These are phyloP conservation scores for Eutypella sp. DNA, from an alignment of 2,329 filamentous ascomycete genomes.

Conservation along the genomic window DNA sequence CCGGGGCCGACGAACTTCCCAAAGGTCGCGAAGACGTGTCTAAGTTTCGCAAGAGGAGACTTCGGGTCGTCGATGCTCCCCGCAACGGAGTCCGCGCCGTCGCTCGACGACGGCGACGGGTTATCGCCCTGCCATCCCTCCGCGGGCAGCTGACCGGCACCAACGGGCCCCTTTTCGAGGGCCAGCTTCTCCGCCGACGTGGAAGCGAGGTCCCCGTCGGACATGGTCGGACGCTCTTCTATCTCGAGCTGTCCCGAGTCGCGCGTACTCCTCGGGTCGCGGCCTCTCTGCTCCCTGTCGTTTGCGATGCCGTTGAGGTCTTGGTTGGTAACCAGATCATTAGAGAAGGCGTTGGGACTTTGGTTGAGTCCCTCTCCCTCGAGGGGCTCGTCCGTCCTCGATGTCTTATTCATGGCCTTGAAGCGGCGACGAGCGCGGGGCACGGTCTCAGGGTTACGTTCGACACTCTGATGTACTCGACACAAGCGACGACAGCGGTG, in stretches of 20 bases:
- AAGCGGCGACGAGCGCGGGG: conserved; percentile 2
- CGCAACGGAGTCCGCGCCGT: conserved; percentile 2
- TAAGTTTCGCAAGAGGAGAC: conserved; percentile 12
- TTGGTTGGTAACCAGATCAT: conserved; percentile 52
- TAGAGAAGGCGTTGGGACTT: conserved; percentile 46
- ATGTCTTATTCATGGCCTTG: conserved; percentile 26
- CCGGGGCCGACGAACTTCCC: conserved; percentile 60
- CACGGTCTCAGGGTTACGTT: conserved; percentile 1
- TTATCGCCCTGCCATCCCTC: background rate
- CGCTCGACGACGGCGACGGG: background rate
- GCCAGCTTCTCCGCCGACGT: background rate
- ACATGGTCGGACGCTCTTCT: conserved; percentile 11
- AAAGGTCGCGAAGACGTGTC: conserved; percentile 39
- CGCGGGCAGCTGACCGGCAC: background rate
- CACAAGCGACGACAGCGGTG: background rate
- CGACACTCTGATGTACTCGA: background rate
- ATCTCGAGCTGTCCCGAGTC: conserved; percentile 22
- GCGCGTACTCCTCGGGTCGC: conserved; percentile 16
- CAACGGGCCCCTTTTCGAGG: background rate
- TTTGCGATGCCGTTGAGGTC: conserved; percentile 52
- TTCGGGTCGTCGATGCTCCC: conserved; percentile 3
- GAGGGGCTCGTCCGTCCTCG: conserved; percentile 33
- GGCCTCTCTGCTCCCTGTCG: conserved; percentile 23
- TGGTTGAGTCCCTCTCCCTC: conserved; percentile 45
- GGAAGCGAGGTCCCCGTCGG: conserved; percentile 12